A percentile compares a stretch with the other conserved stretches of the same genome.
Conservation (phyloP, 768 basidiomycete genomes). For the Auriculariales sp. region DNA sequence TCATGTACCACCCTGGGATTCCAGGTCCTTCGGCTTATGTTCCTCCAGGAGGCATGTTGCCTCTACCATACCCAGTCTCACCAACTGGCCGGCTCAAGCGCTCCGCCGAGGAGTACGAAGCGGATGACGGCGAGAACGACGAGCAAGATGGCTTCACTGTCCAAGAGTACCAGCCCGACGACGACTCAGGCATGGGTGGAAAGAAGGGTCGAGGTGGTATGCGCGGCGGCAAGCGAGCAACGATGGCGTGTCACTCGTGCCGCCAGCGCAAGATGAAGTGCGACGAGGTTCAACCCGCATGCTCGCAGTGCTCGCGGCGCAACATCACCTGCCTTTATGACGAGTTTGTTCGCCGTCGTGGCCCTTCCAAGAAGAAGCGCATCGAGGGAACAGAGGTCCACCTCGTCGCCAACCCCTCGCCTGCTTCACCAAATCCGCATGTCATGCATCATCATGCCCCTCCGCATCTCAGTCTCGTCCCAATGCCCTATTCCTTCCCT, state of each 20-base stretch:
- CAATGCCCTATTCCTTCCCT: not conserved
- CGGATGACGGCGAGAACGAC: not conserved
- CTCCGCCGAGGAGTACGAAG: not conserved
- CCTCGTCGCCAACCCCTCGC: not conserved
- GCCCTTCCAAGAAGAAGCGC: not conserved
- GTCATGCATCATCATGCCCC: not conserved
- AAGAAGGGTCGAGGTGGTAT: too few relatives aligned
- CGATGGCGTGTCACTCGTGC: not conserved
- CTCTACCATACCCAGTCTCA: too few relatives aligned
- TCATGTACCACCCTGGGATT: too few relatives aligned
- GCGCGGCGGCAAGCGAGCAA: not conserved
- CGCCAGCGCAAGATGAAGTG: conserved; percentile 5
- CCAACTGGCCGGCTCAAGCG: not conserved
- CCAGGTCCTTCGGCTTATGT: too few relatives aligned
- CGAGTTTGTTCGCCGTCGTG: not conserved
- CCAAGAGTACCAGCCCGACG: not conserved
- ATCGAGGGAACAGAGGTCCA: not conserved
- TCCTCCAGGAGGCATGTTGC: too few relatives aligned
- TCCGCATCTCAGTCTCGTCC: not conserved
- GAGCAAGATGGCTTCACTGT: not conserved
- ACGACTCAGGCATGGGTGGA: too few relatives aligned
- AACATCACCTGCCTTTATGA: conserved; percentile 1
- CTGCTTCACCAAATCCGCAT: too few relatives aligned
- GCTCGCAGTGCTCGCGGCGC: not conserved
- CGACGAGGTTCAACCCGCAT: conserved; percentile 3